Conservation (phyloP, 192 early-diverging fungal genomes). For the Rhizophagus prolifer region DNA sequence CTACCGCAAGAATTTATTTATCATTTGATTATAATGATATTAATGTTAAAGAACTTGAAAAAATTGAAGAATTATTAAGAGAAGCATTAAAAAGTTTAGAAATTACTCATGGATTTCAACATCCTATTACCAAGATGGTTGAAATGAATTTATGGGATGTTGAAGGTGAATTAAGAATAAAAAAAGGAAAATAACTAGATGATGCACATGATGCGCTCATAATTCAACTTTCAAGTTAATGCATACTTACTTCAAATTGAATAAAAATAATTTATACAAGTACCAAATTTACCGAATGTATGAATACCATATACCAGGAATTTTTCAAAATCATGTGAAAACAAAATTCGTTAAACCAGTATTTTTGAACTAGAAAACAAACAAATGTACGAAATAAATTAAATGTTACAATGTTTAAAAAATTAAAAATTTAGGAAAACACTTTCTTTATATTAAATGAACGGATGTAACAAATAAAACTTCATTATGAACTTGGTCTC, state of each 20-base stretch:
- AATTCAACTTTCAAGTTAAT: no score
- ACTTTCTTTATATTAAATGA: no score
- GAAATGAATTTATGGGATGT: constrained; percentile 6
- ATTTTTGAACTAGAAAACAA: neutral
- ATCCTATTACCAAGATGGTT: constrained; percentile 18
- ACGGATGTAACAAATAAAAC: no score
- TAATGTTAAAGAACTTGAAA: neutral
- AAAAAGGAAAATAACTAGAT: neutral
- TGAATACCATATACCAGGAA: no score
- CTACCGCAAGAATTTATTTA: constrained; percentile 19
- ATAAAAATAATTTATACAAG: no score
- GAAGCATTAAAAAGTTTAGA: constrained; percentile 20
- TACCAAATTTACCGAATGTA: no score
- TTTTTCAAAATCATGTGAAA: no score
- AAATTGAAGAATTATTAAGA: constrained; percentile 1
- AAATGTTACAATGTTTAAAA: neutral
- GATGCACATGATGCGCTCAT: no score
- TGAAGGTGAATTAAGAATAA: neutral
- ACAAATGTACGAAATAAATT: neutral
- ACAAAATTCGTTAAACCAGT: no score
- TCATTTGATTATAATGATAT: constrained; percentile 5
- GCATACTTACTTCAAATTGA: no score
- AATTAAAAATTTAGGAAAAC: no score
- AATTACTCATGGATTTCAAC: constrained; percentile 18
- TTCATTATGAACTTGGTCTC: no score